Base-by-base conservation (phyloP, 1,284 basidiomycete genomes). In the Volvariella surrecta region DNA sequence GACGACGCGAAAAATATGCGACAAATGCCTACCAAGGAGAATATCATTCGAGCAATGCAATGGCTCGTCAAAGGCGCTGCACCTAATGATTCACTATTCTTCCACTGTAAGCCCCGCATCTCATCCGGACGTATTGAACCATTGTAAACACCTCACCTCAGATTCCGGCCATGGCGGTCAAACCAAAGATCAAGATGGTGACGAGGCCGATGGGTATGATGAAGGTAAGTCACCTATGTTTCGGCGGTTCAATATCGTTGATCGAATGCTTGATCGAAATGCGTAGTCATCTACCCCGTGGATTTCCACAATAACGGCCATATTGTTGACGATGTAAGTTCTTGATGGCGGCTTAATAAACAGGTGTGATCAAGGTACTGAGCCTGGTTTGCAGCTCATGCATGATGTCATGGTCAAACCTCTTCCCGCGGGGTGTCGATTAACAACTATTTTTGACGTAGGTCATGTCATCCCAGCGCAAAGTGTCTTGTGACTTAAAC, bases 371-470 rank as follows among this genome's bases (percentile, higher is more conserved):
- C n/a, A n/a, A 7, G 10, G 34, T 6, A 15, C 18, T 35, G 8
- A 35, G 6, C 41, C 2, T 4, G 28, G 28, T 30, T 15, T 45
- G 3, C 32, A 88, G 83, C 50, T 71, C 7, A 76, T 89, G 71
- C 81, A 87, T 51, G 69, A 70, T 19, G 77, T 88, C 44, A 74
- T 91, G 74, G 80, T 87, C 13, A 73, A 71, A 50, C 73, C 80
- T 11, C 71, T 95, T 2, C 90, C 90, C 20, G 59, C 80, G 18
- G 91, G 92, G 0, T 92, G 89, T 57, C 82, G 92, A 34, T 65
- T 95, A 35, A 94, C 91, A 3, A 82, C 88, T 19, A 89, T 93
- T 51, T 93, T 89, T 54, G 90, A 94, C 57, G 82, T 81, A 54
- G 56, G 81, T 58, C 21, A 32, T 24, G 18, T 37, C 21, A 7